phyloP scores from a whole-genome alignment of 306 rosid species.

The Castanospermum australe region DNA sequence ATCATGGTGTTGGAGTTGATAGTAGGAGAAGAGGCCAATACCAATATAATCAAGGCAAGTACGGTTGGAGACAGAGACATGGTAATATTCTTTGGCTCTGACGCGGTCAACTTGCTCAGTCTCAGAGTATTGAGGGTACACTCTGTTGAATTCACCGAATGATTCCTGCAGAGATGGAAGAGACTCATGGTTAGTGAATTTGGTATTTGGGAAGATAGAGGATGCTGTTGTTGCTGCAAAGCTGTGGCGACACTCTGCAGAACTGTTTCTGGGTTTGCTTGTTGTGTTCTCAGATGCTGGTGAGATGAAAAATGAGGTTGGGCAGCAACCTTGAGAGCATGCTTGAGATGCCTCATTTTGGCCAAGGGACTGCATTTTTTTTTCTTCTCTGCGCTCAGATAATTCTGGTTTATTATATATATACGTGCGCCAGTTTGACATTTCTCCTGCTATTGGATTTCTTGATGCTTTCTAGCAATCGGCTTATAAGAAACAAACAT shows the following conservation, averaged over 20 bases:
- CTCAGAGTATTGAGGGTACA: constrained; percentile 68
- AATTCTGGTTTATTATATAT: constrained; percentile 21
- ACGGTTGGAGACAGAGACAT: constrained; percentile 62
- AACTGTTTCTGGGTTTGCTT: constrained; percentile 57
- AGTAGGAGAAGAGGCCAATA: constrained; percentile 84
- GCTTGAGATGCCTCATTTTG: constrained; percentile 46
- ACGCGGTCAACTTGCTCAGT: constrained; percentile 60
- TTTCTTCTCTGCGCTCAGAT: constrained; percentile 19
- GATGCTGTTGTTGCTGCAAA: constrained; percentile 64
- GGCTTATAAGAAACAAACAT: not conserved
- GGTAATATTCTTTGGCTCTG: constrained; percentile 70
- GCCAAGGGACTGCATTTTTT: constrained; percentile 54
- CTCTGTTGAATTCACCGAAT: constrained; percentile 57
- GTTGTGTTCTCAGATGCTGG: constrained; percentile 29
- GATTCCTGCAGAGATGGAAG: constrained; percentile 78
- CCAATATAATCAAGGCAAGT: constrained; percentile 93
- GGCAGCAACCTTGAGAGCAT: constrained; percentile 68
- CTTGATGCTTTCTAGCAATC: constrained; percentile 8
- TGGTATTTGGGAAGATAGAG: constrained; percentile 70
- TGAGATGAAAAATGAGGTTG: constrained; percentile 50
- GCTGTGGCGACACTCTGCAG: constrained; percentile 65
- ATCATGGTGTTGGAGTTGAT: constrained; percentile 57
- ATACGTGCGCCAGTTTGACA: not conserved
- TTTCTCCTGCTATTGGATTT: constrained; percentile 1
- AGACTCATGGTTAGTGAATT: constrained; percentile 87